Evolutionary conservation across 2,329 filamentous ascomycete genomes (phyloP).

Genomic region (Epichloe aotearoae): DNA sequence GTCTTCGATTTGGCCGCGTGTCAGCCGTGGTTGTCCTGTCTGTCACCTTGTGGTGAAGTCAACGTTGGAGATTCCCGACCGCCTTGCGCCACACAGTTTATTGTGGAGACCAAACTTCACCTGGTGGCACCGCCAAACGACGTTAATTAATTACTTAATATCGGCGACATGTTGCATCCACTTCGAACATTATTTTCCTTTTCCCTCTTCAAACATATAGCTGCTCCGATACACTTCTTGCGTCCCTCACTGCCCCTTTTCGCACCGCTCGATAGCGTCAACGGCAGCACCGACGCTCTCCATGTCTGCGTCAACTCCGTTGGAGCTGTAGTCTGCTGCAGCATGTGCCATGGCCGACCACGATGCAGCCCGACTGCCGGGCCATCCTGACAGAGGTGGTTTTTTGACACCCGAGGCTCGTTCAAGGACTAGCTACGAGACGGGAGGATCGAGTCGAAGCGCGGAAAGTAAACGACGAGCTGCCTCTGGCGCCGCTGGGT

Average conservation of each 20-base stretch:
- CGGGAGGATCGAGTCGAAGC: constrained; percentile 28
- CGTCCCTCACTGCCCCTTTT: neutral
- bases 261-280: neutral
- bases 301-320: neutral
- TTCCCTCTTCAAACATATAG: neutral
- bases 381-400: constrained; percentile 4
- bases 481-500: constrained; percentile 13
- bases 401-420: constrained; percentile 7
- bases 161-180: neutral
- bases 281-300: neutral
- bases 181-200: neutral
- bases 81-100: no score
- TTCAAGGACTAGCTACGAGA: constrained; percentile 23
- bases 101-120: no score
- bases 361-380: constrained; percentile 8
- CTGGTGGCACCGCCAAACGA: no score
- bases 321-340: constrained; percentile 4
- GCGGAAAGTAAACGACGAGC: neutral
- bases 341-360: constrained; percentile 14
- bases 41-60: no score
- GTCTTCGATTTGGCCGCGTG: no score
- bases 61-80: no score
- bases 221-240: neutral
- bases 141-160: no score
- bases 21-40: no score